These are phyloP conservation scores for Penicillium flavigenum DNA, from an alignment of 495 filamentous ascomycete genomes.

Conservation along the genomic window DNA sequence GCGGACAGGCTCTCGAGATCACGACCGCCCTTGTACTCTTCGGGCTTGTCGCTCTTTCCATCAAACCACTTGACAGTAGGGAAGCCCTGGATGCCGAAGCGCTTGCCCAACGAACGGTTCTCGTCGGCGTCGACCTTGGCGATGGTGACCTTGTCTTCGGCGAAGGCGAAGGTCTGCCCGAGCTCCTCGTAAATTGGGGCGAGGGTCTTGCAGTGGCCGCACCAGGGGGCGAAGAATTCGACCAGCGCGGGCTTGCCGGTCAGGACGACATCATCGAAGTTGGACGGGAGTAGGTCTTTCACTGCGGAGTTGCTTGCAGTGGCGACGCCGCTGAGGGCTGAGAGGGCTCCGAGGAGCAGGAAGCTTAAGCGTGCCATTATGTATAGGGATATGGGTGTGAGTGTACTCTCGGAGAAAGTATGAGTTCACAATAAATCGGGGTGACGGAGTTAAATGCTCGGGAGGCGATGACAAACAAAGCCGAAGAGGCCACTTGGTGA, in stretches of 20 bases:
- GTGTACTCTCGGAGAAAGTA: constrained; percentile 1
- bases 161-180: constrained; percentile 66
- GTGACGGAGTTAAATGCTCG: constrained; percentile 9
- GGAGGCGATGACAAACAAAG: constrained; percentile 21
- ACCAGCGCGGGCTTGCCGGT: constrained; percentile 93
- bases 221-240: constrained; percentile 99
- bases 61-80: constrained; percentile 98
- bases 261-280: constrained; percentile 88
- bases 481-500: constrained; percentile 28
- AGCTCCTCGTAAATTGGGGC: constrained; percentile 95
- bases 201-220: constrained; percentile 97
- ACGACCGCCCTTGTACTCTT: constrained; percentile 80
- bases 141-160: constrained; percentile 80
- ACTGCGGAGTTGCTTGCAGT: constrained; percentile 54
- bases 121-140: constrained; percentile 95
- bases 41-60: constrained; percentile 86
- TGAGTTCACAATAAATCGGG: constrained; percentile 2
- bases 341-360: constrained; percentile 45
- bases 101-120: constrained; percentile 76
- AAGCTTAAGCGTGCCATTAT: constrained; percentile 52
- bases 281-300: constrained; percentile 78
- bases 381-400: not conserved
- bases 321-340: constrained; percentile 43
- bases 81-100: constrained; percentile 90
- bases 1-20: constrained; percentile 80